A percentile compares a stretch with the other conserved stretches of the same genome.
phyloP scores from a whole-genome alignment of 768 basidiomycete species.

The Lanmaoa rubissima region DNA sequence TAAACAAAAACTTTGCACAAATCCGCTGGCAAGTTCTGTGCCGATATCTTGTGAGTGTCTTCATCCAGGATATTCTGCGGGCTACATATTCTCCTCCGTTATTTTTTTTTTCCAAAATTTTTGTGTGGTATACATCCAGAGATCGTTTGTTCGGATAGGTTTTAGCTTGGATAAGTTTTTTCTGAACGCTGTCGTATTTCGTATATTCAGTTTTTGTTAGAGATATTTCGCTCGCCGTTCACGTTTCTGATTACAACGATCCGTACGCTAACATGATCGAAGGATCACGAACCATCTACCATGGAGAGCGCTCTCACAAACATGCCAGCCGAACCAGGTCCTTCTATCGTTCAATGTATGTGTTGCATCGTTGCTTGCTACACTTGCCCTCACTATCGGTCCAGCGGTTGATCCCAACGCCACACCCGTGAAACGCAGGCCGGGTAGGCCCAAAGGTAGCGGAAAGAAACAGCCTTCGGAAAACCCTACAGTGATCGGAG shows the following conservation, averaged over 20 bases:
- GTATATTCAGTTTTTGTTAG: slow-evolving; percentile 34
- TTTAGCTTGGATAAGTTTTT: slow-evolving; percentile 36
- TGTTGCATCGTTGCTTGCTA: not conserved
- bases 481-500: slow-evolving; percentile 36
- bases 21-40: slow-evolving; percentile 13
- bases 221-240: slow-evolving; percentile 25
- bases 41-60: slow-evolving; percentile 27
- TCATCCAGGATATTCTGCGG: slow-evolving; percentile 11
- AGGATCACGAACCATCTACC: slow-evolving; percentile 13
- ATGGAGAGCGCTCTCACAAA: slow-evolving; percentile 30
- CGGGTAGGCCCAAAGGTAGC: slow-evolving; percentile 78
- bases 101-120: slow-evolving; percentile 23
- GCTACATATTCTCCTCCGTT: not conserved
- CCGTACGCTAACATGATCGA: slow-evolving; percentile 25
- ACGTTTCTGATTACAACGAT: slow-evolving; percentile 20
- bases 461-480: slow-evolving; percentile 60
- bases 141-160: slow-evolving; percentile 28
- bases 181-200: slow-evolving; percentile 26
- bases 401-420: slow-evolving; percentile 28
- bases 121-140: slow-evolving; percentile 8
- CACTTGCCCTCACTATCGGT: slow-evolving; percentile 6
- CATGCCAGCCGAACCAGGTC: slow-evolving; percentile 26
- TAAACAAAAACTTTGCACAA: slow-evolving; percentile 33
- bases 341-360: slow-evolving; percentile 29
- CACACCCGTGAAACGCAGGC: slow-evolving; percentile 57